Conservation (phyloP, 108 stramenopile species). For the Nitzschia putrida region DNA sequence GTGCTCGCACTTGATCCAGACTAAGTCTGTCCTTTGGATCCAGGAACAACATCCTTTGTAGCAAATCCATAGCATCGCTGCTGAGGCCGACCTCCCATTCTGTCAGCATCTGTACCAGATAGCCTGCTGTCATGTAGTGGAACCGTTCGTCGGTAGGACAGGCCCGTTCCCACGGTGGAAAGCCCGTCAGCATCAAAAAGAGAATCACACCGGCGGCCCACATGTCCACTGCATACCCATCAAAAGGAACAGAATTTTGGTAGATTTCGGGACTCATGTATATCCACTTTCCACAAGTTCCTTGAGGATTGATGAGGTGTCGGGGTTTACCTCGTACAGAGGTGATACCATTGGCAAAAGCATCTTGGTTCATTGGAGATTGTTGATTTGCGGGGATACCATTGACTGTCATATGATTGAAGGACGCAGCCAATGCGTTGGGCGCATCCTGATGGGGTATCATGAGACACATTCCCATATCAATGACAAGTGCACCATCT, state of each 20-base stretch:
- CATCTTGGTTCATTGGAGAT: background rate
- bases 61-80: slow-evolving; percentile 78
- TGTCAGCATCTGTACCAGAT: slow-evolving; percentile 78
- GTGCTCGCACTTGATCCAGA: slow-evolving; percentile 79
- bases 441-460: slow-evolving; percentile 51
- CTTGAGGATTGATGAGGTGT: slow-evolving; percentile 67
- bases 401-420: slow-evolving; percentile 44
- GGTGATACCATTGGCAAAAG: background rate
- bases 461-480: slow-evolving; percentile 93
- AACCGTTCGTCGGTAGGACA: slow-evolving; percentile 70
- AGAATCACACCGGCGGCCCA: slow-evolving; percentile 95
- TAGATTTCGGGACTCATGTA: slow-evolving; percentile 94
- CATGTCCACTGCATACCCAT: slow-evolving; percentile 90
- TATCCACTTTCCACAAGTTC: slow-evolving; percentile 89
- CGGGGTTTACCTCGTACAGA: slow-evolving; percentile 41
- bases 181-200: slow-evolving; percentile 88
- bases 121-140: slow-evolving; percentile 77
- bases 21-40: slow-evolving; percentile 81
- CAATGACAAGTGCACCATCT: slow-evolving; percentile 78
- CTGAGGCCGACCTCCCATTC: slow-evolving; percentile 79
- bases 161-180: slow-evolving; percentile 88
- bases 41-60: slow-evolving; percentile 82
- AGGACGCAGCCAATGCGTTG: slow-evolving; percentile 17
- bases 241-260: slow-evolving; percentile 70
- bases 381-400: slow-evolving; percentile 3